A percentile compares a stretch with the other conserved stretches of the same genome.
Conservation (phyloP, 441 rosid genomes). For the Populus hybrid region DNA sequence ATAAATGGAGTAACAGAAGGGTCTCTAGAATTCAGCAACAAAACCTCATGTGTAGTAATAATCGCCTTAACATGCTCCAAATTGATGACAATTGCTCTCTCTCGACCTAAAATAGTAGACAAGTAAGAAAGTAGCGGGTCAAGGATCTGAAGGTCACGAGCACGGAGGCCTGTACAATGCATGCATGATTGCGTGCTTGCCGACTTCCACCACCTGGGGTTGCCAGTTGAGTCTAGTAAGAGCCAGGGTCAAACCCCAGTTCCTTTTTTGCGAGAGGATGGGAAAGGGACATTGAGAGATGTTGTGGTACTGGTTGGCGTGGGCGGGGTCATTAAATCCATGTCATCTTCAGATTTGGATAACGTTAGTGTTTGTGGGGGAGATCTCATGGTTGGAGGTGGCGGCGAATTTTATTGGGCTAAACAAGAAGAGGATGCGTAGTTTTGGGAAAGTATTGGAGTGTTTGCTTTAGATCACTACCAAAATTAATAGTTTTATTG, state of each 20-base stretch:
- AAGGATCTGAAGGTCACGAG: conserved; percentile 23
- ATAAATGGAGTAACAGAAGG: conserved; percentile 73
- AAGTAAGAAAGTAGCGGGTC: conserved; percentile 85
- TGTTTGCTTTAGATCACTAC: neutral
- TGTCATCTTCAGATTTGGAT: conserved; percentile 38
- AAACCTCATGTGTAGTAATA: conserved; percentile 73
- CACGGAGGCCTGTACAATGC: too few relatives aligned
- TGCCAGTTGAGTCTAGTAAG: conserved; percentile 54
- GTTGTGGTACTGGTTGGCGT: conserved; percentile 8
- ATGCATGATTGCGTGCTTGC: neutral
- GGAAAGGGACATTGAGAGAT: conserved; percentile 10
- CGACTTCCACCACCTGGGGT: conserved; percentile 50
- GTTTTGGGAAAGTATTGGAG: neutral
- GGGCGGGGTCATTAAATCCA: conserved; percentile 28
- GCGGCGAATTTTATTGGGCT: neutral
- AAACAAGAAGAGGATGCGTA: neutral
- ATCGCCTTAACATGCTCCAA: conserved; percentile 86
- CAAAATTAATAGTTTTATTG: too few relatives aligned
- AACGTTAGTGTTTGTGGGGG: neutral
- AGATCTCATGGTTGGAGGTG: neutral
- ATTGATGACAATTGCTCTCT: conserved; percentile 76
- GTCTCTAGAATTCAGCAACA: conserved; percentile 69
- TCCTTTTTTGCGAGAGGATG: conserved; percentile 52
- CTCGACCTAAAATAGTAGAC: conserved; percentile 72
- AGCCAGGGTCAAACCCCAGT: conserved; percentile 64